These are phyloP conservation scores for Candida jianshihensis DNA, from an alignment of 805 yeast genomes.

Conservation along the genomic window DNA sequence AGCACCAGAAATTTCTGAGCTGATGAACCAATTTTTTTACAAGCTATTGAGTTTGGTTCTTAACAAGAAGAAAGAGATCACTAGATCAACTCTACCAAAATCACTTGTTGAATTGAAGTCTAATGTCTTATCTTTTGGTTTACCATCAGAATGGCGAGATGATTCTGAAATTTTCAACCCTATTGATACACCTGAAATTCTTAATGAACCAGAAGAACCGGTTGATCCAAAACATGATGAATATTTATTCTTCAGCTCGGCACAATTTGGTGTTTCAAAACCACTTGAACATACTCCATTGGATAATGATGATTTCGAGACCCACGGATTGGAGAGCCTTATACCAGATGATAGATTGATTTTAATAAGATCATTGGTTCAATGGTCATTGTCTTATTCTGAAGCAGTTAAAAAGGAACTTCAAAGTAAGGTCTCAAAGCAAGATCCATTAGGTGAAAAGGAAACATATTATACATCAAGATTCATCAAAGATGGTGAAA, in stretches of 20 bases:
- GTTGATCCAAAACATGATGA: constrained; percentile 18
- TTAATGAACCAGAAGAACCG: constrained; percentile 5
- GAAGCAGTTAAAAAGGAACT: constrained; percentile 12
- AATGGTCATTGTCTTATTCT: constrained; percentile 18
- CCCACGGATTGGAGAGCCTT: constrained; percentile 12
- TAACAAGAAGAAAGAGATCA: constrained; percentile 12
- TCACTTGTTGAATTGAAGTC: constrained; percentile 14
- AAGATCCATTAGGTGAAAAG: constrained; percentile 17
- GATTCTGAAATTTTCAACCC: constrained; percentile 13
- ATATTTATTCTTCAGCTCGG: constrained; percentile 8
- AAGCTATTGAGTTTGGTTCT: constrained; percentile 11
- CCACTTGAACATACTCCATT: constrained; percentile 17
- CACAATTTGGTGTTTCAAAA: constrained; percentile 8
- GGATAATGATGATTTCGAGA: constrained; percentile 13
- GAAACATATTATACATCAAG: constrained; percentile 21
- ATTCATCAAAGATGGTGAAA: constrained; percentile 18
- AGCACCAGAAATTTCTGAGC: constrained; percentile 9
- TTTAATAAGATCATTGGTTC: constrained; percentile 14
- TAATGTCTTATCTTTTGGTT: constrained; percentile 11
- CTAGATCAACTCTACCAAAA: constrained; percentile 5
- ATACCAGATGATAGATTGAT: constrained; percentile 19
- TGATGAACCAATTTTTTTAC: constrained; percentile 11
- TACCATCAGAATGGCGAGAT: constrained; percentile 25
- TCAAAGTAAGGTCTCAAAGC: constrained; percentile 6
- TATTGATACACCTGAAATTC: constrained; percentile 4